Base-by-base conservation (phyloP, 1,139 yeast species). In the Diutina scorzettiae region DNA sequence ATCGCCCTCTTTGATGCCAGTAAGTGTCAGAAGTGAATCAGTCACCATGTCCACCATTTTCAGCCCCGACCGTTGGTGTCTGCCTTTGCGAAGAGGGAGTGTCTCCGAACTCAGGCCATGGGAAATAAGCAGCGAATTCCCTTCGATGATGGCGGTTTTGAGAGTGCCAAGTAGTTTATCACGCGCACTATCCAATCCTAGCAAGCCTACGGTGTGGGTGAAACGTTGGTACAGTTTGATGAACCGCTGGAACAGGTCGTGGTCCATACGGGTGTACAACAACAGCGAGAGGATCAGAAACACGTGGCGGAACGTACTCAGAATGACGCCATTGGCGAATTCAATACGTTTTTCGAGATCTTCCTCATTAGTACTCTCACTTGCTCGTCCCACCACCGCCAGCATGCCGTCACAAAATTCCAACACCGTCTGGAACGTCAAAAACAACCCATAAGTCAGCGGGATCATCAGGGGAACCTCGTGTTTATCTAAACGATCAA, bases 231-330 rank as follows among this genome's bases (percentile, higher is more conserved):
- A 34, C 28, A 23, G 27, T 20, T 34, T 34, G 20, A 34, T 23
- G 16, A 20, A 34, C n/a, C 16, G 24, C 11, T 34, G 39, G n/a
- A 34, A 34, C 12, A 21, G 19, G 11, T 34, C 39, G 7, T 34
- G 27, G n/a, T 34, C 39, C 28, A 34, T 34, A 2, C 39, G 24
- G 8, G 39, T 23, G 17, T 34, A 34, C 18, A 34, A 23, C n/a
- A 21, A 34, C 7, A 12, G 12, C 11, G n/a, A 11, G n/a, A 34
- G 29, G 14, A 34, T 28, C 28, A 34, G n/a, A 5, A 11, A 14
- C 5, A 34, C 39, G 16, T 34, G 25, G 4, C 17, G 8, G 16
- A 34, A 34, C 28, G 18, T 21, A 19, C 27, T 28, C 28, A 16
- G 27, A 16, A 34, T 34, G 19, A 34, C 28, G 3, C 39, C 28